Conservation (phyloP, 2,329 filamentous ascomycete genomes). For the Pseudogymnoascus sp. region DNA sequence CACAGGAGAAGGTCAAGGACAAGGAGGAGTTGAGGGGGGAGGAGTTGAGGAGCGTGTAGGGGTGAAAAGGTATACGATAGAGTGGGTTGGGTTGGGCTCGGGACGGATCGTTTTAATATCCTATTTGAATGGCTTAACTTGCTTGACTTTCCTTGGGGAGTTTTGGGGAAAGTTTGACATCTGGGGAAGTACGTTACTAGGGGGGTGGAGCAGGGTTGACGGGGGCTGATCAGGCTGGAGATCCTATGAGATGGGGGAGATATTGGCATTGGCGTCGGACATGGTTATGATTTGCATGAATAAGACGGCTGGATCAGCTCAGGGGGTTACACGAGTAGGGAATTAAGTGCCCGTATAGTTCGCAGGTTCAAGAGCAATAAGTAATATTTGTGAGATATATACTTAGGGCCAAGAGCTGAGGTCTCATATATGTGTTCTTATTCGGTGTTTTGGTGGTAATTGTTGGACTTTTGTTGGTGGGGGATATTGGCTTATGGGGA, state of each 20-base stretch:
- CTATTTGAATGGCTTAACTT: not conserved
- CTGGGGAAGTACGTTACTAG: not conserved
- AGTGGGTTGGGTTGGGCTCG: not conserved
- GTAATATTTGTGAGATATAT: not conserved
- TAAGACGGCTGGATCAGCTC: not conserved
- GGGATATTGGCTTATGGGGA: not conserved
- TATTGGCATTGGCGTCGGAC: not conserved
- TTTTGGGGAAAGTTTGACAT: not conserved
- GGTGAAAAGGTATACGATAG: not conserved
- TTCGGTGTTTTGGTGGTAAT: not conserved
- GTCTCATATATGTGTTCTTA: constrained; percentile 2
- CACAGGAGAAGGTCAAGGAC: not conserved
- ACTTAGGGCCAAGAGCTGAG: not conserved
- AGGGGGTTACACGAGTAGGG: not conserved
- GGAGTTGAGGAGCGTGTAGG: not conserved
- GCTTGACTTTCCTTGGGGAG: not conserved
- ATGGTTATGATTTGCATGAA: not conserved
- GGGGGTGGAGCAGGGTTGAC: not conserved
- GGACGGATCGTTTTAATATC: not conserved
- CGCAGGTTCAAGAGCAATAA: not conserved
- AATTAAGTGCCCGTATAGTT: not conserved
- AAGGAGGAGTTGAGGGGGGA: not conserved
- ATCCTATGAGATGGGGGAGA: not conserved
- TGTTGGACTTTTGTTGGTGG: not conserved
- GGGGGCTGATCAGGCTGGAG: not conserved